Evolutionary conservation across 768 basidiomycete genomes (phyloP).

Genomic region (Xerocomellus chrysenteron): DNA sequence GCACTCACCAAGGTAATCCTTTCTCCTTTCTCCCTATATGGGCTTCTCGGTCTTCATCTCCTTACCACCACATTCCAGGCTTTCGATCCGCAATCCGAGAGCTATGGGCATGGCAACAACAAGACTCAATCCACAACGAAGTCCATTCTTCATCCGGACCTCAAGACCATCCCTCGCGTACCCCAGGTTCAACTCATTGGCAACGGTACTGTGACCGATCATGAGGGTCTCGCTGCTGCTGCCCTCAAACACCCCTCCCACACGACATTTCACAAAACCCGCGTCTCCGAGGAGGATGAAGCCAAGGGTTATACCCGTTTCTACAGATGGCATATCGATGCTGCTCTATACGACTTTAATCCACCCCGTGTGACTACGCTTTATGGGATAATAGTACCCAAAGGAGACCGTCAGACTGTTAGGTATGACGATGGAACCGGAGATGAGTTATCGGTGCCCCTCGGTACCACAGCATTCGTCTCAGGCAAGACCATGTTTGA

Average conservation of each 20-base stretch:
- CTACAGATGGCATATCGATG: constrained; percentile 93
- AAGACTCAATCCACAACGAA: constrained; percentile 72
- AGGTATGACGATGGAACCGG: constrained; percentile 87
- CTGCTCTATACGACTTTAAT: constrained; percentile 73
- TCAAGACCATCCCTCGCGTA: constrained; percentile 86
- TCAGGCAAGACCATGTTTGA: constrained; percentile 85
- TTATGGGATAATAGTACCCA: constrained; percentile 73
- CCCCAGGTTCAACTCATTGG: constrained; percentile 93
- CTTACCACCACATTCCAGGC: constrained; percentile 45
- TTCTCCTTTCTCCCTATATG: not conserved
- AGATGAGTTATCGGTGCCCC: constrained; percentile 76
- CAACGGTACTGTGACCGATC: constrained; percentile 76
- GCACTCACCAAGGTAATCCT: constrained; percentile 72
- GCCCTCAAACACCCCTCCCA: constrained; percentile 86
- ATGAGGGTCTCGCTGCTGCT: constrained; percentile 77
- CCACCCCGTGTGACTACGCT: constrained; percentile 86
- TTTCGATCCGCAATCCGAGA: constrained; percentile 63
- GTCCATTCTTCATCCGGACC: constrained; percentile 84
- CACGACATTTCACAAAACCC: constrained; percentile 83
- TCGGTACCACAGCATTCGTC: constrained; percentile 85
- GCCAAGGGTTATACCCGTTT: constrained; percentile 78
- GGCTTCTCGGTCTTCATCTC: not conserved
- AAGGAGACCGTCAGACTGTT: constrained; percentile 59
- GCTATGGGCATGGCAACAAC: constrained; percentile 88
- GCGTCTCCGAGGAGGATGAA: constrained; percentile 71